phyloP scores from a whole-genome alignment of 2,329 filamentous ascomycete genomes.

The Pseudogymnoascus sp. region DNA sequence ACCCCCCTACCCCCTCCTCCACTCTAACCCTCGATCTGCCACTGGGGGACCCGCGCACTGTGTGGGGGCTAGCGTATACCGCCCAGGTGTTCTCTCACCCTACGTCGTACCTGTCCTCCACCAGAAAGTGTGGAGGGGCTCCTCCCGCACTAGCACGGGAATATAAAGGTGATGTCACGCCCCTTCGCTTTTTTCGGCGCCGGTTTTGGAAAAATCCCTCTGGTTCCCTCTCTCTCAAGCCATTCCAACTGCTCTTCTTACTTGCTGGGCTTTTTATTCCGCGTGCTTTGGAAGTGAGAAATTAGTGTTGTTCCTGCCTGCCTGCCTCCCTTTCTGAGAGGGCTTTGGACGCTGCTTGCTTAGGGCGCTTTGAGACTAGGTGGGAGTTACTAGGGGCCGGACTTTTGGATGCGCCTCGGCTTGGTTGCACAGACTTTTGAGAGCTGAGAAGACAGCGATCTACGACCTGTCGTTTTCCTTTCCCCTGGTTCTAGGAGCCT shows the following conservation, averaged over 20 bases:
- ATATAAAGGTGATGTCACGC: constrained; percentile 1
- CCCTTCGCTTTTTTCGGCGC: neutral
- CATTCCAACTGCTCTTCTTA: neutral
- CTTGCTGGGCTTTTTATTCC: neutral
- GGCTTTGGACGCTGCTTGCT: too few species aligned
- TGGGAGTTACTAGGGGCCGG: neutral
- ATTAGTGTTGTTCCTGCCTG: neutral
- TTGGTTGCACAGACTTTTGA: neutral
- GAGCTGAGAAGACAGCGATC: neutral
- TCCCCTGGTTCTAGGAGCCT: neutral
- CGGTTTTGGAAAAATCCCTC: neutral
- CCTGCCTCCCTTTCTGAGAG: too few species aligned
- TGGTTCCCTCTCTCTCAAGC: neutral
- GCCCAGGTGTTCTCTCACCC: constrained; percentile 1
- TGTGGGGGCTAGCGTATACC: neutral
- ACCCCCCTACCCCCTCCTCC: neutral
- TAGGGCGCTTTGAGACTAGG: neutral
- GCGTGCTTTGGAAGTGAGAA: neutral
- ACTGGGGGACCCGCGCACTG: neutral
- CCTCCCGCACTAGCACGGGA: neutral
- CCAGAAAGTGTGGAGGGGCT: neutral
- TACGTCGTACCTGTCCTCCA: neutral
- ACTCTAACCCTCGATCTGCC: neutral
- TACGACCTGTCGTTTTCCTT: neutral
- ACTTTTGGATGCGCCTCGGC: neutral